Base-by-base conservation (phyloP, 2,329 filamentous ascomycete genomes). In the Penicillium freii region DNA sequence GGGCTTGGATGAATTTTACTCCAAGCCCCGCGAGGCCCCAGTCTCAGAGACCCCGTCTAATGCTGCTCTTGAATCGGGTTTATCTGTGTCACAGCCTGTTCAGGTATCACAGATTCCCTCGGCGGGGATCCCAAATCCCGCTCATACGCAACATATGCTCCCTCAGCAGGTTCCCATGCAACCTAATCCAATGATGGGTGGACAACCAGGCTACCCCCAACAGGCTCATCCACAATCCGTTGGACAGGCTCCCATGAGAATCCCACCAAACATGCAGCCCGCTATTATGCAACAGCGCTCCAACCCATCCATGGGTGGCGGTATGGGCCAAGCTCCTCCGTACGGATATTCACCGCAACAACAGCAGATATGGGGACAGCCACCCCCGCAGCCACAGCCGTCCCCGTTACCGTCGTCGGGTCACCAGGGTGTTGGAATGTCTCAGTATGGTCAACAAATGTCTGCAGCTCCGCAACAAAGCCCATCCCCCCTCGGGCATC, bases 1-100 rank as follows among this genome's bases (percentile, higher is more conserved):
- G 57, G 95, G 91, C 65, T 81, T 96, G 62, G 87, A 93, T 54
- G 87, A 86, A 54, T 84, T 92, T 63, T 97, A 92, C 89, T 85
- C 88, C 62, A 84, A 89, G 60, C 88, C 90, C 11, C 92, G 95
- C 63, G 91, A 97, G 70, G 86, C 89, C 58, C 87, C 90, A 4
- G 76, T 77, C 21, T 78, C 81, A n/a, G 78, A 70, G 23, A 59
- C 64, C 7, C 70, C 72, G 57, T 61, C 70, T 60, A 55, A 65
- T 59, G 38, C 70, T 68, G 63, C 63, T 69, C 33, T 67, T 39
- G 74, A 76, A 25, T 62, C 72, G 59, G 63, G 72, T 59, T 63
- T 73, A 57, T 66, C 75, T n/a, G 66, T 66, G 34, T 70, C 73
- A 54, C 71, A 78, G 56, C 64, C 74, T 8, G 62, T 77, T 55